Conservation (phyloP, 2,329 filamentous ascomycete genomes). For the Fusarium nygamai region DNA sequence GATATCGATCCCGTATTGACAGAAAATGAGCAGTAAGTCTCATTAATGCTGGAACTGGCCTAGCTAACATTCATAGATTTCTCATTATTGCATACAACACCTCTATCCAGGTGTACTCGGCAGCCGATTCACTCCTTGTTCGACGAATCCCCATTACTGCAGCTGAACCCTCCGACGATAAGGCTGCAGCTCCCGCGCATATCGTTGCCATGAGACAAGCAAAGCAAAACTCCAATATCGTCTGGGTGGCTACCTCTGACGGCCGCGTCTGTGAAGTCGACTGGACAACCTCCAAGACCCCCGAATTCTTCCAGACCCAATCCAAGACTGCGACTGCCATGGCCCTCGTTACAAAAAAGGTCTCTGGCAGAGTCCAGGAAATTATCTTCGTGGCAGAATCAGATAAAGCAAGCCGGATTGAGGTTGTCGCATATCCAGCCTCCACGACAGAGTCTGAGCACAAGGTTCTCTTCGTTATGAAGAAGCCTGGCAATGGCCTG, state of each 20-base stretch:
- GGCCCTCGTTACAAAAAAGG: constrained; percentile 52
- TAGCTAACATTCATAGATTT: constrained; percentile 60
- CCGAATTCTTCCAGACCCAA: constrained; percentile 54
- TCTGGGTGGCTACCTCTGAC: constrained; percentile 70
- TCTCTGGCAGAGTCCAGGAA: constrained; percentile 52
- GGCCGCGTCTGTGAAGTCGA: constrained; percentile 67
- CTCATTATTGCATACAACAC: constrained; percentile 79
- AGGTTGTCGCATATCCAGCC: constrained; percentile 59
- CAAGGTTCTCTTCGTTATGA: constrained; percentile 51
- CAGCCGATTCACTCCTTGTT: constrained; percentile 81
- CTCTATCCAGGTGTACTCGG: constrained; percentile 82
- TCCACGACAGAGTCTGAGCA: constrained; percentile 42
- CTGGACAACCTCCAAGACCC: constrained; percentile 61
- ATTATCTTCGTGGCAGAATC: constrained; percentile 60
- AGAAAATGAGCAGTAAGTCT: constrained; percentile 66
- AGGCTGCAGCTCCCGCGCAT: constrained; percentile 41
- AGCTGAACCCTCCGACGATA: constrained; percentile 41
- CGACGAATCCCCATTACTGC: constrained; percentile 70
- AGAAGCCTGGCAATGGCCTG: constrained; percentile 49
- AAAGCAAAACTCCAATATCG: constrained; percentile 52
- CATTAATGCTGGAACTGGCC: not conserved
- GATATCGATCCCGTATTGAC: constrained; percentile 72
- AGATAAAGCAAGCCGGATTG: constrained; percentile 46
- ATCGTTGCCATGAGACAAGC: constrained; percentile 57
- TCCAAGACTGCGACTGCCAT: constrained; percentile 59